Base-by-base conservation (phyloP, 192 early-diverging fungal genomes). In the Coemansia sp. region DNA sequence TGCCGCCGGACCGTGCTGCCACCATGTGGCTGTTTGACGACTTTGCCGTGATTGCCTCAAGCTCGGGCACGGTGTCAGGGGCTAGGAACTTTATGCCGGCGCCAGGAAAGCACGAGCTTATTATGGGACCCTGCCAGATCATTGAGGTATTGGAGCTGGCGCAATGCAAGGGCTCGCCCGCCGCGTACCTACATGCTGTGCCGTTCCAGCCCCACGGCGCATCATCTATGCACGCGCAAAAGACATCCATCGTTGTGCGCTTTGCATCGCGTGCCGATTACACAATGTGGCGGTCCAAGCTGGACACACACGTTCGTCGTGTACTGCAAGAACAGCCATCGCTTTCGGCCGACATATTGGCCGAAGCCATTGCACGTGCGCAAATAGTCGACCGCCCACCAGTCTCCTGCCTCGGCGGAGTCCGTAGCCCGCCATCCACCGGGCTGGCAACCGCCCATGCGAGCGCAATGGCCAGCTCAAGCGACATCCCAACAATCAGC, bases 131-230 rank as follows among this genome's bases (percentile, higher is more conserved):
- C 1, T 60, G 70, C 48, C 65, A 60, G 43, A 60, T 73, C 5
- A 66, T 79, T 52, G 76, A 79, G 58, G 76, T 73, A 3, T 67
- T 73, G 25, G 76, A 73, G 60, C 66, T 79, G 15, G 76, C 76
- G 45, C 76, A 79, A 51, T 69, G 60, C 67, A 65, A 62, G 63
- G 76, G 76, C 47, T 45, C 67, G 50, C 70, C 70, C 0, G 70
- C 70, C 3, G 71, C 50, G 56, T 69, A 64, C 22, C 60, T 79
- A 37, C 71, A 65, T 14, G 70, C 55, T 0, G 55, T 79, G 19
- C 71, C 76, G 24, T 52, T 62, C 62, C 48, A 61, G 17, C 41
- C 62, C 27, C 14, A 37, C 17, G 21, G n/a, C 1, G 4, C 32
- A 35, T 35, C 32, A 6, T 22, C 49, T 17, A 39, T 6, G 35